These are phyloP conservation scores for Simmondsia chinensis DNA, from an alignment of 148 eudicot species.

Conservation along the genomic window DNA sequence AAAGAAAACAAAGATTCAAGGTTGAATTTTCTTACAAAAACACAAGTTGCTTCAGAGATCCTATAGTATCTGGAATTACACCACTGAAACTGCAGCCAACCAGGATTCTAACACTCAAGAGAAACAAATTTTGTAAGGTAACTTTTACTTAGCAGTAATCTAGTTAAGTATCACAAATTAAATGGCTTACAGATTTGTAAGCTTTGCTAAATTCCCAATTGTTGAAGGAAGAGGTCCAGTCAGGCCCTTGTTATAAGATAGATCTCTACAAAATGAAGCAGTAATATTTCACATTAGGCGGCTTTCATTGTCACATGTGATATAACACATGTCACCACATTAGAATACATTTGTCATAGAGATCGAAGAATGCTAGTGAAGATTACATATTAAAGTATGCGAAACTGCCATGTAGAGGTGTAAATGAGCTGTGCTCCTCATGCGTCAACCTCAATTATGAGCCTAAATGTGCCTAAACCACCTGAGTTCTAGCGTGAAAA, in stretches of 20 bases:
- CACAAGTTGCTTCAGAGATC: slow-evolving; percentile 41
- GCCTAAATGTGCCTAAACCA: too few relatives aligned
- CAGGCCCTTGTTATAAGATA: slow-evolving; percentile 67
- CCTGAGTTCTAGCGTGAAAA: too few relatives aligned
- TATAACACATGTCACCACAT: too few relatives aligned
- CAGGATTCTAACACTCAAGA: slow-evolving; percentile 37
- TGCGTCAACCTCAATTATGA: too few relatives aligned
- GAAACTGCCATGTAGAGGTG: too few relatives aligned
- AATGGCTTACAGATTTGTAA: slow-evolving; percentile 50
- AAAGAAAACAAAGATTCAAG: too few relatives aligned
- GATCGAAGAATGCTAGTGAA: too few relatives aligned
- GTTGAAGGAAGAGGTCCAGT: slow-evolving; percentile 53
- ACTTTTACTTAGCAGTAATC: background rate
- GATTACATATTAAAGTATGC: too few relatives aligned
- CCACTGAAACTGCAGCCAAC: slow-evolving; percentile 75
- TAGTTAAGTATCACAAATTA: background rate
- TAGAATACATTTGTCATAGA: too few relatives aligned
- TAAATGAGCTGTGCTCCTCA: too few relatives aligned
- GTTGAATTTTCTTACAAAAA: slow-evolving; percentile 42
- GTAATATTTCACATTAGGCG: too few relatives aligned
- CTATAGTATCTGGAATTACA: slow-evolving; percentile 53
- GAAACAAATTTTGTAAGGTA: background rate
- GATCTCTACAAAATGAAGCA: slow-evolving; percentile 44
- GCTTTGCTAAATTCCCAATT: slow-evolving; percentile 44
- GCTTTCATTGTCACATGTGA: too few relatives aligned